Conservation (phyloP, 116 monocot species). For the Dioscorea cayenensis region DNA sequence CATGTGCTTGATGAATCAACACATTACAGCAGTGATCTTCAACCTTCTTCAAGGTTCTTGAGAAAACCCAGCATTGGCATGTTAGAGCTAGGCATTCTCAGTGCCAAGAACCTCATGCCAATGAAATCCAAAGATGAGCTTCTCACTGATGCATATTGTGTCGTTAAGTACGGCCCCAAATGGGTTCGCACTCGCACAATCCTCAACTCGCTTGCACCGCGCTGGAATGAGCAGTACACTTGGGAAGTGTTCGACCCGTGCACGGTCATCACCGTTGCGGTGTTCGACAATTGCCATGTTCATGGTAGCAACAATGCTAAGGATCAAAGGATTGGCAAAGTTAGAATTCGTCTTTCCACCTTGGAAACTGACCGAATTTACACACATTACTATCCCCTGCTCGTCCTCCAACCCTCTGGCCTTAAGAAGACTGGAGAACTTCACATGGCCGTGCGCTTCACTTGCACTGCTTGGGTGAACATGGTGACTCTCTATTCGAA, state of each 20-base stretch:
- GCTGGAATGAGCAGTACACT: constrained; percentile 13
- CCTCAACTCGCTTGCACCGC: constrained; percentile 6
- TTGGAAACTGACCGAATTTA: constrained; percentile 4
- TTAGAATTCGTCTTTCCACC: constrained; percentile 4
- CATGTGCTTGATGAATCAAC: constrained; percentile 86
- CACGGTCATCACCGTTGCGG: constrained; percentile 9
- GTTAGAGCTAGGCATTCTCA: constrained; percentile 77
- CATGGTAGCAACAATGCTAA: constrained; percentile 1
- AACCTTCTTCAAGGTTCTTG: constrained; percentile 36
- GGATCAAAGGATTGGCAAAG: constrained; percentile 11
- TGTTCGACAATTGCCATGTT: constrained; percentile 14
- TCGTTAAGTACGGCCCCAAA: constrained; percentile 11
- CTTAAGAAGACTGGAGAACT: constrained; percentile 10
- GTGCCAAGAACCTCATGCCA: constrained; percentile 40
- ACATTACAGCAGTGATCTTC: constrained; percentile 77
- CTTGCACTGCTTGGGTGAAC: constrained; percentile 10
- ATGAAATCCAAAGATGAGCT: constrained; percentile 13
- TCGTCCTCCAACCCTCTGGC: constrained; percentile 3
- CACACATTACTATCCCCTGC: neutral
- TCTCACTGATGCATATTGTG: constrained; percentile 12
- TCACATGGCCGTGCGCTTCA: constrained; percentile 9
- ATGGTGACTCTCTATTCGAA: constrained; percentile 3
- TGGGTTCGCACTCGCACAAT: constrained; percentile 11
- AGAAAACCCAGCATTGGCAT: constrained; percentile 51
- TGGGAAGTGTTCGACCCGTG: constrained; percentile 17